Conservation (phyloP, 495 filamentous ascomycete species). For the Bryoglossum gracile region DNA sequence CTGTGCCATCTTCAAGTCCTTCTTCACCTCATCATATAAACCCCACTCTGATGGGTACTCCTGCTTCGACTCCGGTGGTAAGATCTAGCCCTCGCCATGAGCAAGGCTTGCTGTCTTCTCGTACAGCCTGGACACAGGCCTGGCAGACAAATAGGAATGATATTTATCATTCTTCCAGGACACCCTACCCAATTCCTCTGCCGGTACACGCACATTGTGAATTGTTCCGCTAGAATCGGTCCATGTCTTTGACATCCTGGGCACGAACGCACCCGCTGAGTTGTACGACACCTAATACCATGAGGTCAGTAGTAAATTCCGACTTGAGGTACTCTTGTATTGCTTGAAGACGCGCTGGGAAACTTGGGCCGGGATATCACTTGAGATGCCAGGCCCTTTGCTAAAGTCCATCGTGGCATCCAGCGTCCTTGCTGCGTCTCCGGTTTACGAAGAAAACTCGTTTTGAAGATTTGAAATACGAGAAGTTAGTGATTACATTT, state of each 20-base stretch:
- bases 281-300: background rate
- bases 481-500: too few relatives aligned
- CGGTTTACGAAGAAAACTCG: too few relatives aligned
- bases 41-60: background rate
- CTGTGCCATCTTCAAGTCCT: too few relatives aligned
- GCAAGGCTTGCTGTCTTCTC: background rate
- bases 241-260: slow-evolving; percentile 5
- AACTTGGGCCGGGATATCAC: too few relatives aligned
- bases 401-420: too few relatives aligned
- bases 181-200: background rate
- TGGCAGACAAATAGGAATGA: background rate
- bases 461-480: too few relatives aligned
- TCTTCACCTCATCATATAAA: background rate
- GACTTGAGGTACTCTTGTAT: too few relatives aligned
- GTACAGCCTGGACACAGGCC: slow-evolving; percentile 1
- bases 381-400: too few relatives aligned
- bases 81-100: background rate
- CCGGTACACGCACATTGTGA: background rate
- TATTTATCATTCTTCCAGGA: background rate
- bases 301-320: too few relatives aligned
- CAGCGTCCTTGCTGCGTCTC: too few relatives aligned
- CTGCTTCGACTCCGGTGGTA: background rate
- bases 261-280: background rate
- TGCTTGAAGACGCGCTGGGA: too few relatives aligned
- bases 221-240: background rate